phyloP scores from a whole-genome alignment of 2,329 filamentous ascomycete genomes.

The Fusarium subtropicale region DNA sequence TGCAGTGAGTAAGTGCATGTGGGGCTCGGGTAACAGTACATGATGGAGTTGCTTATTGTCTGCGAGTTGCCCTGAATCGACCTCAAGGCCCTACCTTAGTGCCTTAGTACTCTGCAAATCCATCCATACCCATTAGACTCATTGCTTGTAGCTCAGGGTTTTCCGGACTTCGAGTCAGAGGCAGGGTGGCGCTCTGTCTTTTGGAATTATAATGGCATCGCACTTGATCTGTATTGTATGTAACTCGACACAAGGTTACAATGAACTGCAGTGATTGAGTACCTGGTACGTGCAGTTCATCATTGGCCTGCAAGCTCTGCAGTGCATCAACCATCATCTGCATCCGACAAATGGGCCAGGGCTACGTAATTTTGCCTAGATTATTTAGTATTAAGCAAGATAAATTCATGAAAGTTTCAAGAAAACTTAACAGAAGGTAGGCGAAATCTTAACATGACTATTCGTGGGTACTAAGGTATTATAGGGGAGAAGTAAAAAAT shows the following conservation, averaged over 20 bases:
- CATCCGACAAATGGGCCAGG: slow-evolving; percentile 3
- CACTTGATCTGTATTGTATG: not conserved
- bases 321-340: not conserved
- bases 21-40: slow-evolving; percentile 3
- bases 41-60: slow-evolving; percentile 1
- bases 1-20: slow-evolving; percentile 6
- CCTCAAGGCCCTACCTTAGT: slow-evolving; percentile 7
- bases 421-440: not conserved
- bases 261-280: not conserved
- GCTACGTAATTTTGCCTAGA: not conserved
- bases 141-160: slow-evolving; percentile 1
- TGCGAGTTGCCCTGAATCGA: slow-evolving; percentile 29
- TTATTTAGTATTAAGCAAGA: slow-evolving; percentile 2
- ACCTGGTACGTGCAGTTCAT: not conserved
- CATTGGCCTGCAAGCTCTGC: slow-evolving; percentile 5
- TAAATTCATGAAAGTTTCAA: slow-evolving; percentile 2
- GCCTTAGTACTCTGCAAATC: not conserved
- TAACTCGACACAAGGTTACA: not conserved
- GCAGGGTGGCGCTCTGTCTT: not conserved
- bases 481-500: not conserved
- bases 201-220: not conserved
- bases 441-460: not conserved
- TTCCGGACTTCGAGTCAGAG: slow-evolving; percentile 21
- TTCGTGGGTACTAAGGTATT: not conserved
- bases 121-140: not conserved